Conservation (phyloP, 116 monocot species). For the Iris pallida region DNA sequence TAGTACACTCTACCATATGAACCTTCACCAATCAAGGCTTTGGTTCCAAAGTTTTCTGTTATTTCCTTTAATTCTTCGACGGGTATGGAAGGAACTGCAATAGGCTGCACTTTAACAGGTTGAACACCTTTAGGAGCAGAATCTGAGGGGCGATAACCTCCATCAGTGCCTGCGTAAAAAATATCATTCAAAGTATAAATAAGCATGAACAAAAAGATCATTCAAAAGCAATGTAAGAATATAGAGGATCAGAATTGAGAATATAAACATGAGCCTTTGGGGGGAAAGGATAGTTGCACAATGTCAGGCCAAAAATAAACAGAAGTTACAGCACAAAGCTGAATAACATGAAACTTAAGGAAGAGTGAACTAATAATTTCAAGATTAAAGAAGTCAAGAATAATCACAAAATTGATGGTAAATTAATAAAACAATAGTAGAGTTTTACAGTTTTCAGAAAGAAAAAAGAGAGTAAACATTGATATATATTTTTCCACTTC, state of each 20-base stretch:
- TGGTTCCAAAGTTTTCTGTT: slow-evolving; percentile 55
- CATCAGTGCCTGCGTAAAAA: slow-evolving; percentile 25
- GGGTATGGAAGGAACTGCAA: slow-evolving; percentile 48
- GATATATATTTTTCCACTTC: too few relatives aligned
- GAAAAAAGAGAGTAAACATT: too few relatives aligned
- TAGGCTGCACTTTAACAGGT: slow-evolving; percentile 32
- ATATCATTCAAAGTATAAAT: not conserved
- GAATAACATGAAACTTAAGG: not conserved
- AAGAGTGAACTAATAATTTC: not conserved
- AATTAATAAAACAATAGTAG: too few relatives aligned
- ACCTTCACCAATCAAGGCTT: slow-evolving; percentile 64
- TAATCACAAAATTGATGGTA: too few relatives aligned
- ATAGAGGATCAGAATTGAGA: not conserved
- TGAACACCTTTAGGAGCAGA: slow-evolving; percentile 33
- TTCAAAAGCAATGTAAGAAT: not conserved
- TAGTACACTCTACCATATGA: slow-evolving; percentile 65
- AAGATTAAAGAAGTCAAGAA: too few relatives aligned
- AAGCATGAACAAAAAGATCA: not conserved
- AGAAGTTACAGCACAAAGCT: not conserved
- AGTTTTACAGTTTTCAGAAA: too few relatives aligned
- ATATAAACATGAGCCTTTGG: not conserved
- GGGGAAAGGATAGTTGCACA: not conserved
- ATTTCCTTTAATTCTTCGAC: slow-evolving; percentile 53
- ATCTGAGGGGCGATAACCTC: slow-evolving; percentile 22
- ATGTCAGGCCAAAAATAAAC: not conserved